Percentiles rank a stretch among this genome's conserved stretches.
Conservation (phyloP, 768 basidiomycete species). For the Suillus discolor region DNA sequence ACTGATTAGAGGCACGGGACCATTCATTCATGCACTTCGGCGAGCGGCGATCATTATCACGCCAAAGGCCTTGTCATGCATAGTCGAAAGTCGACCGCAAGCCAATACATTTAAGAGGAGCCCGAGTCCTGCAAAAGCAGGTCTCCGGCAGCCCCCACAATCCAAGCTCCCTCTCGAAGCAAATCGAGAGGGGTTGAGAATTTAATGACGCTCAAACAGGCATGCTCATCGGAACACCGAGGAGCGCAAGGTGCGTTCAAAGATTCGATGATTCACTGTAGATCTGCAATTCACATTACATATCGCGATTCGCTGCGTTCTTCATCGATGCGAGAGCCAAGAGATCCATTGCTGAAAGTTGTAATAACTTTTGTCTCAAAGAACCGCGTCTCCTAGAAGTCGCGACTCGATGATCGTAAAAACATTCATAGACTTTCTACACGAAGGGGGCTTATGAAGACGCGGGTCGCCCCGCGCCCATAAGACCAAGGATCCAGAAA, state of each 20-base stretch:
- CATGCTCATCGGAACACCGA: slow-evolving; percentile 76
- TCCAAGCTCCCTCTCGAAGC: slow-evolving; percentile 36
- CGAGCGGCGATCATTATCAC: slow-evolving; percentile 55
- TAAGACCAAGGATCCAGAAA: neutral
- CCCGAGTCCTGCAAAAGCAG: neutral
- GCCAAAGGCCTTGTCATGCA: slow-evolving; percentile 25
- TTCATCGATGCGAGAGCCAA: slow-evolving; percentile 82
- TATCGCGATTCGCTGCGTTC: slow-evolving; percentile 81
- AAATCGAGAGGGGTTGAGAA: too few relatives aligned
- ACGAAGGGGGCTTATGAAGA: neutral
- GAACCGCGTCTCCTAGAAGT: slow-evolving; percentile 23
- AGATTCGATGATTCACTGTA: slow-evolving; percentile 82
- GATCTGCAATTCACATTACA: slow-evolving; percentile 84
- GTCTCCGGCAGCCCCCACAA: slow-evolving; percentile 41
- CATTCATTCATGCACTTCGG: neutral
- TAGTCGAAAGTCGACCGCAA: slow-evolving; percentile 15
- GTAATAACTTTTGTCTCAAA: slow-evolving; percentile 21
- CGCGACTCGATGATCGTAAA: neutral
- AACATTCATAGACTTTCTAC: slow-evolving; percentile 6
- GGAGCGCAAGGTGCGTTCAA: slow-evolving; percentile 81
- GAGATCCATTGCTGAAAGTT: slow-evolving; percentile 69
- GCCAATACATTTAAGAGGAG: slow-evolving; percentile 17
- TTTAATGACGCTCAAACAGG: too few relatives aligned
- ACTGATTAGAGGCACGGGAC: neutral
- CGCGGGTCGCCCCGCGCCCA: neutral